A percentile compares a stretch with the other conserved stretches of the same genome.
These are phyloP conservation scores for Lactarius tabidus DNA, from an alignment of 768 basidiomycete species.

Conservation along the genomic window DNA sequence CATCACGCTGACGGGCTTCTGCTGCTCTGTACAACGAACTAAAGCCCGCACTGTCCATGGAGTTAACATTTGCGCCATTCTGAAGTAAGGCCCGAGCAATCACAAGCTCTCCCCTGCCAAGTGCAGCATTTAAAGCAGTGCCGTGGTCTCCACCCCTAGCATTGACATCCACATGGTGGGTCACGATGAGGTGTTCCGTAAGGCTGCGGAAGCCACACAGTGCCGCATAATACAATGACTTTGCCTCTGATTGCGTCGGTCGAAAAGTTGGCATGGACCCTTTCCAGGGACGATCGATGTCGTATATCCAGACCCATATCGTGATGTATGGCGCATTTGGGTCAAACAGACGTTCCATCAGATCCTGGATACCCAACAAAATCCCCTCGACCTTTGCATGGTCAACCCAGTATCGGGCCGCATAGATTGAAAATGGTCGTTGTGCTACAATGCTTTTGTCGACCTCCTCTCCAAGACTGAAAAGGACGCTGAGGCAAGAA, in stretches of 20 bases:
- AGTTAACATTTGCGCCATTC: not conserved
- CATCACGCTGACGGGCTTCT: not conserved
- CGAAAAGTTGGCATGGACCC: not conserved
- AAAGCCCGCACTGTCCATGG: not conserved
- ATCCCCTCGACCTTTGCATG: not conserved
- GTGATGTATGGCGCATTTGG: not conserved
- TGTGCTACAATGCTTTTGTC: not conserved
- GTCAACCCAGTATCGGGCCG: conserved; percentile 8
- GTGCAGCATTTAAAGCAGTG: not conserved
- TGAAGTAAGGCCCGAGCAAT: not conserved
- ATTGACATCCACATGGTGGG: not conserved
- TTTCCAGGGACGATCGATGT: not conserved
- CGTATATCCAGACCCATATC: not conserved
- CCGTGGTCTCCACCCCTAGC: not conserved
- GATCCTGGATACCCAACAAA: not conserved
- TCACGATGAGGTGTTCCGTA: not conserved
- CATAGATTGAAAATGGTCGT: conserved; percentile 2
- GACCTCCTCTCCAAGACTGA: not conserved
- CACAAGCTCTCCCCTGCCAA: not conserved
- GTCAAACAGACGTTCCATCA: not conserved
- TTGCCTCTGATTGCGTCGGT: not conserved
- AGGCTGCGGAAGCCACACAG: conserved; percentile 3
- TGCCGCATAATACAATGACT: conserved; percentile 7
- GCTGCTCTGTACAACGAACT: conserved; percentile 3
- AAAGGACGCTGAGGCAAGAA: not conserved